Evolutionary conservation across 352 stramenopile genomes (phyloP).

Genomic region (Globisporangium middletonii): DNA sequence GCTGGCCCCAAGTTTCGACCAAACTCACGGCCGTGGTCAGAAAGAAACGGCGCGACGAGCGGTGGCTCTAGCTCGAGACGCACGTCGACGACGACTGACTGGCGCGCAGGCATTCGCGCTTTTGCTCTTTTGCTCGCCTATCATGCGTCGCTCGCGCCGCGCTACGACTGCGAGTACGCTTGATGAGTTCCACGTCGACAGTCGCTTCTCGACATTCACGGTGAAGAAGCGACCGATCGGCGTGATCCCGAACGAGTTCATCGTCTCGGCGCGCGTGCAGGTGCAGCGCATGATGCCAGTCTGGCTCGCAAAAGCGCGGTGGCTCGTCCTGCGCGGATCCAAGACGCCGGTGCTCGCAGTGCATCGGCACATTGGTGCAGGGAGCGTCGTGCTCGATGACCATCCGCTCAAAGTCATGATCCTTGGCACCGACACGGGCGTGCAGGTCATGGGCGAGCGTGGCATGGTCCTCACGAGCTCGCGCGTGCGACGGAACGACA

Average conservation of each 20-base stretch:
- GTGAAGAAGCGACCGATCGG: slow-evolving; percentile 15
- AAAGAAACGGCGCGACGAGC: too few species aligned
- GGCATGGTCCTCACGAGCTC: slow-evolving; percentile 45
- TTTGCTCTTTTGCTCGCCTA: slow-evolving; percentile 2
- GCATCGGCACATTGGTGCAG: slow-evolving; percentile 24
- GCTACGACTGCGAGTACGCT: background rate
- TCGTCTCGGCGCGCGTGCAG: slow-evolving; percentile 39
- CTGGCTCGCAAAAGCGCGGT: slow-evolving; percentile 47
- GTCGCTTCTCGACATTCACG: background rate
- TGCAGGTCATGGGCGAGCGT: slow-evolving; percentile 37
- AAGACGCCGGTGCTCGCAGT: slow-evolving; percentile 54
- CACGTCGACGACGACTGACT: too few species aligned
- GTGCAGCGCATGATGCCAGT: slow-evolving; percentile 41
- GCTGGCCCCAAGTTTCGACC: too few species aligned
- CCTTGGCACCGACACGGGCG: slow-evolving; percentile 37
- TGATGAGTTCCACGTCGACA: background rate
- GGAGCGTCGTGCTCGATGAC: slow-evolving; percentile 23
- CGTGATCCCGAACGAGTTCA: slow-evolving; percentile 46
- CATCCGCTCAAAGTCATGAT: slow-evolving; percentile 47
- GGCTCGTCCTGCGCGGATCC: slow-evolving; percentile 54
- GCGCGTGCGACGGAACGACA: slow-evolving; percentile 46
- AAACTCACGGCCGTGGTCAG: too few species aligned
- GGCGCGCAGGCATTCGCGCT: background rate
- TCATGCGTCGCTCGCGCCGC: background rate
- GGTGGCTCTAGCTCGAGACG: too few species aligned